A percentile compares a stretch with the other conserved stretches of the same genome.
Conservation (phyloP, 768 basidiomycete species). For the Lentinula detonsa region DNA sequence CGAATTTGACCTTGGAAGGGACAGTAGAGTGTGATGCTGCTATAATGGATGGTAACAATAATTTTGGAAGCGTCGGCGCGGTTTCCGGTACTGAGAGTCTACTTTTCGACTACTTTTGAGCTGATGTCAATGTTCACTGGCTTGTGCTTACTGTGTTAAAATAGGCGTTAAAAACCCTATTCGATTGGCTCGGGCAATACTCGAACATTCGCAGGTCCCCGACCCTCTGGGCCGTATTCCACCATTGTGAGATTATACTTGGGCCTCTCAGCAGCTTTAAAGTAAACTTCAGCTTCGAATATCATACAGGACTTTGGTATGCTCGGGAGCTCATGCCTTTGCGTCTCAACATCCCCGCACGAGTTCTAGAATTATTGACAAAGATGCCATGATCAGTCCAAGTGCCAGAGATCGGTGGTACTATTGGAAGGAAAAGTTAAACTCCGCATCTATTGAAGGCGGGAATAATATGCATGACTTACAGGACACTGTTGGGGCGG, state of each 20-base stretch:
- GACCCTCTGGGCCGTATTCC: slow-evolving; percentile 60
- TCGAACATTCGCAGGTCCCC: slow-evolving; percentile 41
- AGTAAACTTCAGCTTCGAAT: background rate
- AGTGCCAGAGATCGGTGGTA: slow-evolving; percentile 49
- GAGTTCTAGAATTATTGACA: slow-evolving; percentile 27
- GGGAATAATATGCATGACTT: slow-evolving; percentile 24
- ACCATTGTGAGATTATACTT: slow-evolving; percentile 47
- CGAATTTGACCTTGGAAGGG: slow-evolving; percentile 72
- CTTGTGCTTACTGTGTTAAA: background rate
- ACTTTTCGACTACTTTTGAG: background rate
- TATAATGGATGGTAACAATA: slow-evolving; percentile 45
- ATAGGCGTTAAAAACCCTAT: slow-evolving; percentile 71
- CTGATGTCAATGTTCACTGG: background rate
- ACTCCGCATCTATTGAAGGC: slow-evolving; percentile 7
- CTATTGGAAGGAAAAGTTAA: slow-evolving; percentile 50
- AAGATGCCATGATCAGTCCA: slow-evolving; percentile 43
- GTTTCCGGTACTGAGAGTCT: slow-evolving; percentile 42
- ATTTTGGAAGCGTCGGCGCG: slow-evolving; percentile 72
- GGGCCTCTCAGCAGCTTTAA: background rate
- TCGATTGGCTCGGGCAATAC: slow-evolving; percentile 46
- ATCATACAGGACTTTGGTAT: slow-evolving; percentile 47
- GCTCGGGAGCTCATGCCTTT: slow-evolving; percentile 55
- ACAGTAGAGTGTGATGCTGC: slow-evolving; percentile 80
- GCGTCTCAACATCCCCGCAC: slow-evolving; percentile 23
- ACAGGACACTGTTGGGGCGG: slow-evolving; percentile 83